Base-by-base conservation (phyloP, 169 alveolate species). In the Plasmodium malariae region DNA sequence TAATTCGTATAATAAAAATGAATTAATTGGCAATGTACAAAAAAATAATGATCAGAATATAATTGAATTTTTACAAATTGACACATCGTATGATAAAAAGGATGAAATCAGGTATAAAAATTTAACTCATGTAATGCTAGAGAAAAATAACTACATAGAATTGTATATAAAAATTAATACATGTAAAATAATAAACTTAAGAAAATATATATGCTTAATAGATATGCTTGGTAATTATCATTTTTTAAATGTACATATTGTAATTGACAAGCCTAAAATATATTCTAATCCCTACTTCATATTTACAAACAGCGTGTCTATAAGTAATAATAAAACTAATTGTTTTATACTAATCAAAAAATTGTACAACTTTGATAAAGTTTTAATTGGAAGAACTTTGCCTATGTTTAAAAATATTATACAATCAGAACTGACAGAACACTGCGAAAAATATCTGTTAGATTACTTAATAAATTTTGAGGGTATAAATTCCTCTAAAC, bases 211-310 rank as follows among this genome's bases (percentile, higher is more conserved):
- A 78, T 78, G 89, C 69, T 78, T 78, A 60, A 78, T 78, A 63
- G 89, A 78, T 55, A 36, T 78, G 0, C 40, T 78, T 17, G 89
- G 89, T 26, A 78, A 78, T 54, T 62, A 43, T 54, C 24, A 45
- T 48, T 78, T 62, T 43, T 17, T 78, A 78, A 78, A 78, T 78
- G 40, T 78, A 4, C 62, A 63, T 78, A 68, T 78, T 65, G 40
- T 78, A 32, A 63, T 78, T 37, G 89, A 78, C 11, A 78, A 78
- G 55, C 89, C 89, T 28, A 78, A 40, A 54, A 78, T 78, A 62
- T 78, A 55, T 36, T 62, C 89, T n/a, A 78, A 78, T 45, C 89
- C 89, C 21, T 78, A 78, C 32, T 78, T 78, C 76, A 48, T 78
- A 78, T 78, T 78, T 48, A 65, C 60, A 24, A 78, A 78, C 43